phyloP scores from a whole-genome alignment of 352 stramenopile species.

The Globisporangium paroecandrum region DNA sequence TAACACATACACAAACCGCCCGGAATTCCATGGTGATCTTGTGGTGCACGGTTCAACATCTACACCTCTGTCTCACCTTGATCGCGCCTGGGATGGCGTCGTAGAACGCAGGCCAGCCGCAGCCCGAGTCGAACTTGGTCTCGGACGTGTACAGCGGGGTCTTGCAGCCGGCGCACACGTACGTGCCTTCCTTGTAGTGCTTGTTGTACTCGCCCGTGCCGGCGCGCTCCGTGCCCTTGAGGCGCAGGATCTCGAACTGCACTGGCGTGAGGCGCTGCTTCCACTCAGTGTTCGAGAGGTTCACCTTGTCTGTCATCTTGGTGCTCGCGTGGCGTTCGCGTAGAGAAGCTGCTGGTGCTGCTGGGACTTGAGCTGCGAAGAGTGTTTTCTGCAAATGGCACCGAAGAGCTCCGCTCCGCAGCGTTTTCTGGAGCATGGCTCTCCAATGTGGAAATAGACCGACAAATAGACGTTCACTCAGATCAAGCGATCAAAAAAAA shows the following conservation, averaged over 20 bases:
- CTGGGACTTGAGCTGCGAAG: background rate
- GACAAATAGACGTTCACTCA: background rate
- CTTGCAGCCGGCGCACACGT: constrained; percentile 87
- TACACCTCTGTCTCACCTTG: constrained; percentile 37
- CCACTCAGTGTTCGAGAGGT: constrained; percentile 79
- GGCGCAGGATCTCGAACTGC: constrained; percentile 85
- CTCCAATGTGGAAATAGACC: background rate
- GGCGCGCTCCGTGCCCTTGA: constrained; percentile 88
- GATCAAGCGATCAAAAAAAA: background rate
- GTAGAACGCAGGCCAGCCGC: constrained; percentile 89
- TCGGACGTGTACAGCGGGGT: constrained; percentile 84
- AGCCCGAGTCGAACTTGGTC: constrained; percentile 90
- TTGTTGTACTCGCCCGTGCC: constrained; percentile 90
- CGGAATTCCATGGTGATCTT: background rate
- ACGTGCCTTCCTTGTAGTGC: constrained; percentile 79
- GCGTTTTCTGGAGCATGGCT: constrained; percentile 4
- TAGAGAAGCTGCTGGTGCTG: background rate
- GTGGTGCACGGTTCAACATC: background rate
- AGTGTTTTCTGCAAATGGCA: constrained; percentile 5
- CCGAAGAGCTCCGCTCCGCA: constrained; percentile 12
- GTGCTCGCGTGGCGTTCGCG: constrained; percentile 4
- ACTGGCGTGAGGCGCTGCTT: constrained; percentile 68
- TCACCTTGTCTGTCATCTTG: constrained; percentile 48
- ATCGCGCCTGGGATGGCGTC: constrained; percentile 87
- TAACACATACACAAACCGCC: background rate